Conservation (phyloP, 306 rosid species). For the Mimosa pudica region DNA sequence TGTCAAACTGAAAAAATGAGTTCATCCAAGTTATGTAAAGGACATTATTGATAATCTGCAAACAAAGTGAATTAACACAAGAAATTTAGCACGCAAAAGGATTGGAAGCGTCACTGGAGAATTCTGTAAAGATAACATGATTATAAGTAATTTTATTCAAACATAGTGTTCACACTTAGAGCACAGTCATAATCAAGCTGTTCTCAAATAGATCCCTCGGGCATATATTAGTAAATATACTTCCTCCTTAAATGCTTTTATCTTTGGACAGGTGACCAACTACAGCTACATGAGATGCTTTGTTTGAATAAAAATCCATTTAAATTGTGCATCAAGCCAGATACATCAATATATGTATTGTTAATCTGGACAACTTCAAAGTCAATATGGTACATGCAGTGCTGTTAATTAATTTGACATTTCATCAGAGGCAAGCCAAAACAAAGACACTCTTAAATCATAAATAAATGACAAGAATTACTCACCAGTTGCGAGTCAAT, state of each 20-base stretch:
- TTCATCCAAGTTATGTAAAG: constrained; percentile 17
- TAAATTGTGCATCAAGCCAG: not conserved
- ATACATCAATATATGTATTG: not conserved
- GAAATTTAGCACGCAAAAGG: constrained; percentile 10
- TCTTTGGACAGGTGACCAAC: constrained; percentile 13
- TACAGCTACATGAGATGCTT: constrained; percentile 16
- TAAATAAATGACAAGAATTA: constrained; percentile 32
- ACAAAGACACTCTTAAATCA: constrained; percentile 25
- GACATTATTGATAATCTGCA: not conserved
- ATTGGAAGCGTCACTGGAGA: constrained; percentile 18
- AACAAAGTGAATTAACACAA: constrained; percentile 16
- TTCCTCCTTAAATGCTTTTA: not conserved
- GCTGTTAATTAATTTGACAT: constrained; percentile 1
- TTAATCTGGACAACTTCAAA: not conserved
- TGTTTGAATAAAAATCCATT: constrained; percentile 14
- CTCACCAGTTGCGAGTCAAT: constrained; percentile 82
- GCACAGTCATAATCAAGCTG: constrained; percentile 6
- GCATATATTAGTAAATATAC: constrained; percentile 7
- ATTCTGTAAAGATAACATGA: constrained; percentile 8
- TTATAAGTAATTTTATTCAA: constrained; percentile 22
- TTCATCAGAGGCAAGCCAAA: constrained; percentile 9
- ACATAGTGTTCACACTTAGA: constrained; percentile 10
- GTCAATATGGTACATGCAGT: constrained; percentile 7
- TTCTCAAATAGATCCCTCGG: not conserved
- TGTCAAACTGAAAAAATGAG: constrained; percentile 60